These are phyloP conservation scores for Phytophthora vignae DNA, from an alignment of 352 stramenopile species.

Conservation along the genomic window DNA sequence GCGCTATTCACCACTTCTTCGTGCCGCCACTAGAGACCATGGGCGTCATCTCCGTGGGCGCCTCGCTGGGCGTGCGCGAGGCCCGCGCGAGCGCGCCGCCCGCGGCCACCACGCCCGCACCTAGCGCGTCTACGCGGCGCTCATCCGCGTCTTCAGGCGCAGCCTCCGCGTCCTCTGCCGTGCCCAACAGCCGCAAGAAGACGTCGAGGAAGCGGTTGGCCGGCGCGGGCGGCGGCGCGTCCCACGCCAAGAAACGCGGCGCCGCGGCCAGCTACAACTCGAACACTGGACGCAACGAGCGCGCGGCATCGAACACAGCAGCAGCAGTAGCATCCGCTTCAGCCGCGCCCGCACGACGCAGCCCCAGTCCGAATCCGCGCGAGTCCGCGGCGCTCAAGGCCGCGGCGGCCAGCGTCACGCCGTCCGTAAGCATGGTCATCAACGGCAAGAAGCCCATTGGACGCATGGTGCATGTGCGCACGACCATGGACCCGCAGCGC, in stretches of 20 bases:
- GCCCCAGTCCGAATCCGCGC: conserved; percentile 5
- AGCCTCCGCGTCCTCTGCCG: conserved; percentile 6
- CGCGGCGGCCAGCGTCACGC: neutral
- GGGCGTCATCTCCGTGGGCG: conserved; percentile 84
- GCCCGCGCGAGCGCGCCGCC: conserved; percentile 17
- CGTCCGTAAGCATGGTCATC: conserved; percentile 23
- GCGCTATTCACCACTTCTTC: neutral
- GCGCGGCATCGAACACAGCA: neutral
- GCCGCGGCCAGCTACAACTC: neutral
- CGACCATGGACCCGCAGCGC: conserved; percentile 45
- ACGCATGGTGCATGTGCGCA: conserved; percentile 53
- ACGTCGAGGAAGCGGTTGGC: conserved; percentile 27
- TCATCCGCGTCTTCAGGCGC: conserved; percentile 2
- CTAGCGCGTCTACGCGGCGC: conserved; percentile 6
- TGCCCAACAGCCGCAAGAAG: conserved; percentile 30
- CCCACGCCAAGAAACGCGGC: conserved; percentile 20
- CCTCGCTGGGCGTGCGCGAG: conserved; percentile 73
- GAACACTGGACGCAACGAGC: conserved; percentile 12
- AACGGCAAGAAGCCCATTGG: conserved; percentile 23
- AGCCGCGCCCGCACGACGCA: neutral
- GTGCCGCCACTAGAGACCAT: conserved; percentile 37
- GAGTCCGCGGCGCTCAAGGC: neutral
- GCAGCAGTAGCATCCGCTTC: neutral
- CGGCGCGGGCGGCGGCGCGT: neutral
- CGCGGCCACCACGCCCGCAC: neutral